Evolutionary conservation across 1,139 yeast genomes (phyloP).

Genomic region (Yamadazyma sp.): DNA sequence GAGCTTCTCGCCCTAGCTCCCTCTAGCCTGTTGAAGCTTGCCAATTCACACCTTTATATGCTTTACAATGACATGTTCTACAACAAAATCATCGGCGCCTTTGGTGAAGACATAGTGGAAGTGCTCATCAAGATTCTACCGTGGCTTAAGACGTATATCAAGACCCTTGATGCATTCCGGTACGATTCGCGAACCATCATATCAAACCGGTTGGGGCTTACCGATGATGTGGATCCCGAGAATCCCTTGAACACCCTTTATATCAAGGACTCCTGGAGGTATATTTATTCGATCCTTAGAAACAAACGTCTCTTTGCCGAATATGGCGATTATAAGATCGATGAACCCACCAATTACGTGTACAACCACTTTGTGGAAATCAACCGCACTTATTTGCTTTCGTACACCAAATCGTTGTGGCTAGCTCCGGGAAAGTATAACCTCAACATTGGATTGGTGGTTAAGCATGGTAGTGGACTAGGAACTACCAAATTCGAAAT

Average conservation of each 20-base stretch:
- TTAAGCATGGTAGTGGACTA: slow-evolving; percentile 55
- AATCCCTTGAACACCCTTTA: slow-evolving; percentile 27
- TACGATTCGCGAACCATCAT: slow-evolving; percentile 32
- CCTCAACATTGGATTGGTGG: slow-evolving; percentile 49
- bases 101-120: slow-evolving; percentile 39
- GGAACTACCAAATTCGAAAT: slow-evolving; percentile 61
- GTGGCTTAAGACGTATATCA: slow-evolving; percentile 44
- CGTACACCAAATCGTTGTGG: slow-evolving; percentile 46
- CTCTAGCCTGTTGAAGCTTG: slow-evolving; percentile 36
- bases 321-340: slow-evolving; percentile 49
- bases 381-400: slow-evolving; percentile 49
- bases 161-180: slow-evolving; percentile 51
- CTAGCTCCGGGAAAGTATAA: slow-evolving; percentile 56
- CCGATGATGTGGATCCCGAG: slow-evolving; percentile 12
- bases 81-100: slow-evolving; percentile 39
- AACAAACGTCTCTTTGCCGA: slow-evolving; percentile 57
- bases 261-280: slow-evolving; percentile 55
- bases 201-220: slow-evolving; percentile 28
- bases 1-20: slow-evolving; percentile 44
- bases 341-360: slow-evolving; percentile 48
- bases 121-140: slow-evolving; percentile 35
- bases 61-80: slow-evolving; percentile 52
- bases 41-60: slow-evolving; percentile 44
- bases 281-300: slow-evolving; percentile 49
- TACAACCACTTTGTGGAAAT: slow-evolving; percentile 48